A percentile compares a stretch with the other conserved stretches of the same genome.
These are phyloP conservation scores for Venturia pyrina DNA, from an alignment of 2,329 filamentous ascomycete genomes.

Conservation along the genomic window DNA sequence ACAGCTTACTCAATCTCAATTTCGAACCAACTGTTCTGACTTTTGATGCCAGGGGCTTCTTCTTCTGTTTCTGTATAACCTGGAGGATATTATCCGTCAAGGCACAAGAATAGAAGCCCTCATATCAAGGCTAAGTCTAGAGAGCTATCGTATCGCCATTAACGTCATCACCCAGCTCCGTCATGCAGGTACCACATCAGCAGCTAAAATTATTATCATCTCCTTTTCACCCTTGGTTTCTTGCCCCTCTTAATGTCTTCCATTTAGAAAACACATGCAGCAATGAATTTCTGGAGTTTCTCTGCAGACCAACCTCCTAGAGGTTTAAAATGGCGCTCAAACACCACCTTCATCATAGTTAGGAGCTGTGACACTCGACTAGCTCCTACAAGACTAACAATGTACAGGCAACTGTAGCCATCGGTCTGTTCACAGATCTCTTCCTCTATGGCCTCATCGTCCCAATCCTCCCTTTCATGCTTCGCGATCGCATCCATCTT, in stretches of 20 bases:
- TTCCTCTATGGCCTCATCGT: conserved; percentile 53
- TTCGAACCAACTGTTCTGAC: neutral
- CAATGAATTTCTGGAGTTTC: neutral
- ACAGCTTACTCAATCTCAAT: too few species aligned
- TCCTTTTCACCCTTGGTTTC: neutral
- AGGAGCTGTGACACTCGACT: neutral
- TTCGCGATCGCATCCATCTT: conserved; percentile 40
- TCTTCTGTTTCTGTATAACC: neutral
- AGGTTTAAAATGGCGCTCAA: neutral
- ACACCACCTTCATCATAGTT: neutral
- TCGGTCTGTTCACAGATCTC: conserved; percentile 47
- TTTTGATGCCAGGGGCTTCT: too few species aligned
- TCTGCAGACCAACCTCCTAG: neutral
- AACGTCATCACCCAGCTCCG: neutral
- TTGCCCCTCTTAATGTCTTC: neutral
- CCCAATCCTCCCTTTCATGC: conserved; percentile 48
- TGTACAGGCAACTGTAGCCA: conserved; percentile 37
- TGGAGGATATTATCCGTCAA: too few species aligned
- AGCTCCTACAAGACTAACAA: neutral
- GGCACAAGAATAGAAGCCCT: neutral
- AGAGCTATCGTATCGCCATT: neutral
- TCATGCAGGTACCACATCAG: conserved; percentile 3
- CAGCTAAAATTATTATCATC: neutral
- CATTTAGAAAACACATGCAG: neutral
- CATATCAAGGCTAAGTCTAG: neutral